Conservation (phyloP, 2,329 filamentous ascomycete species). For the Penicillium palitans region DNA sequence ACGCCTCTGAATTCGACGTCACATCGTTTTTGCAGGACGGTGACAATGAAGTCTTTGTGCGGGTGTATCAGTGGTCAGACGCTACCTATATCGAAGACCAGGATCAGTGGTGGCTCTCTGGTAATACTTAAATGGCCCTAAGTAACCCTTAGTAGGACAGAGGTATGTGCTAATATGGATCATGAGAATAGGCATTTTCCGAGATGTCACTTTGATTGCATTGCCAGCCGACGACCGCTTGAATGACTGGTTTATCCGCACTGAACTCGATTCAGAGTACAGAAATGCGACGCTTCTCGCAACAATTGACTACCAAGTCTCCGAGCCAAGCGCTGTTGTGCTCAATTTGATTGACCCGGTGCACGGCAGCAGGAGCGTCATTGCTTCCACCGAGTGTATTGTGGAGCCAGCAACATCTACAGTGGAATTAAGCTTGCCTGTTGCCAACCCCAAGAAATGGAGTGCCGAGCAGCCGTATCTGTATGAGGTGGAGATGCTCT, state of each 20-base stretch:
- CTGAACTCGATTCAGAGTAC: slow-evolving; percentile 56
- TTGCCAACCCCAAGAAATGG: slow-evolving; percentile 62
- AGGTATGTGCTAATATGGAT: not conserved
- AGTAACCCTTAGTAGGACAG: too few relatives aligned
- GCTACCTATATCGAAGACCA: slow-evolving; percentile 68
- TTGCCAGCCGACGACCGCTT: slow-evolving; percentile 55
- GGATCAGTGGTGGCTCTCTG: slow-evolving; percentile 68
- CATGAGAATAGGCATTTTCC: slow-evolving; percentile 64
- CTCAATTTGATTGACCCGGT: slow-evolving; percentile 6
- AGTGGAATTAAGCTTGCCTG: slow-evolving; percentile 35
- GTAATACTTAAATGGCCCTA: slow-evolving; percentile 20
- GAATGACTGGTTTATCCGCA: slow-evolving; percentile 60
- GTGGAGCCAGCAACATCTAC: slow-evolving; percentile 32
- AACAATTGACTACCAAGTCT: slow-evolving; percentile 41
- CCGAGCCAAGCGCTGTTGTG: not conserved
- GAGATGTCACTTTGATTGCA: slow-evolving; percentile 64
- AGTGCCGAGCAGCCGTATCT: slow-evolving; percentile 66
- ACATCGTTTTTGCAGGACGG: slow-evolving; percentile 48
- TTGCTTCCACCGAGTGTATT: slow-evolving; percentile 14
- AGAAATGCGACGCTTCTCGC: slow-evolving; percentile 53
- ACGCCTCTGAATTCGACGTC: slow-evolving; percentile 69
- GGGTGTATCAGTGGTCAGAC: slow-evolving; percentile 69
- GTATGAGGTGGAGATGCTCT: slow-evolving; percentile 49
- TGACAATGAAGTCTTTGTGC: slow-evolving; percentile 59
- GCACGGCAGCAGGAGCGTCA: slow-evolving; percentile 33